Evolutionary conservation across 306 rosid genomes (phyloP).

Genomic region (Dalbergia cochinchinensis): DNA sequence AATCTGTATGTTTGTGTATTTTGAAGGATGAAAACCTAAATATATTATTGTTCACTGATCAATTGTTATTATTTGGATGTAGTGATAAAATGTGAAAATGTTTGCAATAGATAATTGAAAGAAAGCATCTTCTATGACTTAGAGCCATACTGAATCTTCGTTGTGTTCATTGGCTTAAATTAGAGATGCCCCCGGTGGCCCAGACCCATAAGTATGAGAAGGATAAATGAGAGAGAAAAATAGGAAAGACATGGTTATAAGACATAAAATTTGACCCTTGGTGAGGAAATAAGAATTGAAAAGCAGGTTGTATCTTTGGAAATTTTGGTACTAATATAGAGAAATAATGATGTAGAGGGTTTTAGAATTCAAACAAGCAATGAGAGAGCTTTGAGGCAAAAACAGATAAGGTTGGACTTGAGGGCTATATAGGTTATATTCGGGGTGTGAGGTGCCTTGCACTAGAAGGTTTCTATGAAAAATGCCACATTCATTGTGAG

Average conservation of each 20-base stretch:
- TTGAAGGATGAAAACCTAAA: conserved; percentile 25
- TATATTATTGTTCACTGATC: conserved; percentile 25
- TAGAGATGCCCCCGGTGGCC: neutral
- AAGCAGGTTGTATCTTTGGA: neutral
- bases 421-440: neutral
- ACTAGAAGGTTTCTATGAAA: neutral
- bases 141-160: neutral
- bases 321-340: neutral
- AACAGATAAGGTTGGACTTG: neutral
- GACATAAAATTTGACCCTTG: neutral
- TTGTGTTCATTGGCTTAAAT: neutral
- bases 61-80: conserved; percentile 16
- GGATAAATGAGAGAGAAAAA: neutral
- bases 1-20: conserved; percentile 20
- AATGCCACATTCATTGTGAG: conserved; percentile 4
- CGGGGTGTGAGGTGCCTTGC: neutral
- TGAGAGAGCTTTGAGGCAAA: neutral
- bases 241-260: neutral
- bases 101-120: conserved; percentile 30
- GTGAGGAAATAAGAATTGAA: neutral
- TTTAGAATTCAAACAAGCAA: conserved; percentile 5
- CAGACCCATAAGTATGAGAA: neutral
- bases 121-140: conserved; percentile 21
- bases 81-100: conserved; percentile 8
- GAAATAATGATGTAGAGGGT: neutral